These are phyloP conservation scores for Annulohypoxylon stygium DNA, from an alignment of 495 filamentous ascomycete species.

Conservation along the genomic window DNA sequence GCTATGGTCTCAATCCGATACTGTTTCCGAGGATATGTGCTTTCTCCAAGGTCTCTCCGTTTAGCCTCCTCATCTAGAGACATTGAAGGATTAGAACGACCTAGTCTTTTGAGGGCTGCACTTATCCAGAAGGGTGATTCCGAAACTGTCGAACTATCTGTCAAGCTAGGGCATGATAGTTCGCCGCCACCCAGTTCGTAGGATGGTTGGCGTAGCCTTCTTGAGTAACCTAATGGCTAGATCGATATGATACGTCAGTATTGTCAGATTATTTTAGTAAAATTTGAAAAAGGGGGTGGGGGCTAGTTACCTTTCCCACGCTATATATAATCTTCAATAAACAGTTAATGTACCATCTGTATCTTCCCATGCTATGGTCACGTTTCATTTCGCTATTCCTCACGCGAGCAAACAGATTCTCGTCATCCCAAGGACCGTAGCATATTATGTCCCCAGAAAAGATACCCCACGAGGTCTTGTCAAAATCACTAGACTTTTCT, in stretches of 20 bases:
- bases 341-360: neutral
- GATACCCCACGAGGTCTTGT: neutral
- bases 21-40: no score
- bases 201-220: neutral
- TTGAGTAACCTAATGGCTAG: neutral
- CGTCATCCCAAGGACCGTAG: slow-evolving; percentile 16
- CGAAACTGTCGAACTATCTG: slow-evolving; percentile 3
- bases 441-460: slow-evolving; percentile 9
- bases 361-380: neutral
- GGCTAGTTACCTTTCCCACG: neutral
- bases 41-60: neutral
- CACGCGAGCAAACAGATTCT: neutral
- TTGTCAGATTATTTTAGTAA: neutral
- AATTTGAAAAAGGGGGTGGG: neutral
- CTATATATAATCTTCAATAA: neutral
- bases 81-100: neutral
- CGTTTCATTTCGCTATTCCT: neutral
- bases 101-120: neutral
- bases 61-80: neutral
- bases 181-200: neutral
- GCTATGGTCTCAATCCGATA: neutral
- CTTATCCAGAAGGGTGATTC: neutral
- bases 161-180: slow-evolving; percentile 13
- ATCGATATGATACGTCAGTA: neutral
- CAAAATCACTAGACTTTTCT: neutral